These are phyloP conservation scores for Trichophaea hybrida DNA, from an alignment of 2,329 filamentous ascomycete genomes.

Conservation along the genomic window DNA sequence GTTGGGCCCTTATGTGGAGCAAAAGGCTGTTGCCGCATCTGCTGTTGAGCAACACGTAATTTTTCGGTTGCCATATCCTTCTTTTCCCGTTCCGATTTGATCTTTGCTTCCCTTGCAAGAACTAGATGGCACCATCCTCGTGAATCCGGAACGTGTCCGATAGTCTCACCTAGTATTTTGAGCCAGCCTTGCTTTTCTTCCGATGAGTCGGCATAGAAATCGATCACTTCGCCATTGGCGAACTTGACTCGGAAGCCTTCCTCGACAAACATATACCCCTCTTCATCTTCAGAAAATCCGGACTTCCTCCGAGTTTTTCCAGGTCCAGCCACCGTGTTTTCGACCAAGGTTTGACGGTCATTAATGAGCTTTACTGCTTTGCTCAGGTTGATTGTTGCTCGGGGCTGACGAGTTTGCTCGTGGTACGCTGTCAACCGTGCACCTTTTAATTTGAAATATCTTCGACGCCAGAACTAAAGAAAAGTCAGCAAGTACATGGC, in stretches of 20 bases:
- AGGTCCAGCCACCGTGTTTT: conserved; percentile 66
- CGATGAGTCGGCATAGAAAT: conserved; percentile 88
- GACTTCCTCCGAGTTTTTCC: conserved; percentile 74
- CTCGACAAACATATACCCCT: conserved; percentile 99
- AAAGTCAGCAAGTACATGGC: not conserved
- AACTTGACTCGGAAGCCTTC: conserved; percentile 98
- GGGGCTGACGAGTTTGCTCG: conserved; percentile 84
- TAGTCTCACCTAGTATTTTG: conserved; percentile 63
- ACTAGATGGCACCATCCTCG: conserved; percentile 51
- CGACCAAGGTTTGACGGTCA: conserved; percentile 67
- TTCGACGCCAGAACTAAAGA: conserved; percentile 80
- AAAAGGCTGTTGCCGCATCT: not conserved
- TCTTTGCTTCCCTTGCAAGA: conserved; percentile 35
- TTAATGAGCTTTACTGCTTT: conserved; percentile 91
- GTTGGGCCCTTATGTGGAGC: not conserved
- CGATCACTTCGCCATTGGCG: conserved; percentile 93
- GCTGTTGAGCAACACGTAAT: conserved; percentile 16
- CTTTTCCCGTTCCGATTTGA: conserved; percentile 20
- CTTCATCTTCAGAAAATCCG: conserved; percentile 93
- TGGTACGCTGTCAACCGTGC: conserved; percentile 91
- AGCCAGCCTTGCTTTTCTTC: conserved; percentile 91
- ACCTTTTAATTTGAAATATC: conserved; percentile 88
- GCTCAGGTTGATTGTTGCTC: conserved; percentile 88
- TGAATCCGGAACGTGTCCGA: conserved; percentile 41
- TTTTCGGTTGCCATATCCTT: conserved; percentile 13